These are phyloP conservation scores for Penicillium brasilianum DNA, from an alignment of 2,329 filamentous ascomycete genomes.

Conservation along the genomic window DNA sequence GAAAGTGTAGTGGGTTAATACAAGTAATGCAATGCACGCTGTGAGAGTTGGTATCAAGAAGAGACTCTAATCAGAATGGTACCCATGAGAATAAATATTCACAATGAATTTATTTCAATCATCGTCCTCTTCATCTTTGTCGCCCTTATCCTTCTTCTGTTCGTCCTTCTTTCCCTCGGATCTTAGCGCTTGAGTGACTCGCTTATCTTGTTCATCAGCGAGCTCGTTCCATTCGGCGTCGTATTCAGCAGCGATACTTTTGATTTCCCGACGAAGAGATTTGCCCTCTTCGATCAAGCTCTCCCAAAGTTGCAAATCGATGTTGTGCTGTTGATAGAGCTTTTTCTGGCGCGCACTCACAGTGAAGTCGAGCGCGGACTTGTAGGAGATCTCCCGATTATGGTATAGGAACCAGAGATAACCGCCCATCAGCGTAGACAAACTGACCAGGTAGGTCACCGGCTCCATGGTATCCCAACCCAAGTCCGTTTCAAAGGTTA, in stretches of 20 bases:
- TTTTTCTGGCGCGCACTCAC: slow-evolving; percentile 77
- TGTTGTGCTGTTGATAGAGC: slow-evolving; percentile 75
- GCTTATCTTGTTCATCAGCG: slow-evolving; percentile 70
- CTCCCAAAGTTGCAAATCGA: slow-evolving; percentile 80
- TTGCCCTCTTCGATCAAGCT: slow-evolving; percentile 79
- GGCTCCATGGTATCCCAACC: slow-evolving; percentile 94
- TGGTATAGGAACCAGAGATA: slow-evolving; percentile 95
- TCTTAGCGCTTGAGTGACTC: slow-evolving; percentile 58
- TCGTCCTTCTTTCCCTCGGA: slow-evolving; percentile 54
- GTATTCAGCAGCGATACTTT: slow-evolving; percentile 80
- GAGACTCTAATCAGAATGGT: slow-evolving; percentile 7
- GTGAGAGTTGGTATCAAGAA: slow-evolving; percentile 1
- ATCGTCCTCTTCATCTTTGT: slow-evolving; percentile 37
- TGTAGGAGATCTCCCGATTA: slow-evolving; percentile 86
- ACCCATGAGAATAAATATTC: slow-evolving; percentile 2
- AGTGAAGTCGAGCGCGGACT: slow-evolving; percentile 83
- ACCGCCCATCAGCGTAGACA: slow-evolving; percentile 83
- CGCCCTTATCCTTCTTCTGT: slow-evolving; percentile 36
- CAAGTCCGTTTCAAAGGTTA: slow-evolving; percentile 71
- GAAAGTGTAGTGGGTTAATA: neutral
- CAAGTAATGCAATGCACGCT: slow-evolving; percentile 14
- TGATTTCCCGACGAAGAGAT: slow-evolving; percentile 75
- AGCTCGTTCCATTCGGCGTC: slow-evolving; percentile 88
- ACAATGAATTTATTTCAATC: slow-evolving; percentile 18
- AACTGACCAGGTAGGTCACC: slow-evolving; percentile 85